Conservation (phyloP, 306 rosid species). For the Cucumis sativus region Cucumber_9930_V3 NC_026659.2:25017501-25018000, state of each 20-base stretch:
- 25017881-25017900: background rate
- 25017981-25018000: conserved; percentile 84
- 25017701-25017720: conserved; percentile 25
- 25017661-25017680: background rate
- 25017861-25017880: background rate
- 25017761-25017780: background rate
- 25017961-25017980: conserved; percentile 72
- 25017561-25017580: background rate
- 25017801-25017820: background rate
- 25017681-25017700: background rate
- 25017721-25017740: conserved; percentile 32
- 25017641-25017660: background rate
- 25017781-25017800: background rate
- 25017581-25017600: background rate
- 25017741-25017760: background rate
- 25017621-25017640: background rate
- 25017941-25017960: conserved; percentile 2
- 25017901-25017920: background rate
- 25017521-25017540: background rate
- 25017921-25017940: background rate
- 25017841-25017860: background rate
- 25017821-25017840: background rate
- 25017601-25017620: background rate
- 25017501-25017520: background rate
- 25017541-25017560: background rate